These are phyloP conservation scores for Dactylellina sp. DNA, from an alignment of 2,329 filamentous ascomycete genomes.

Conservation along the genomic window DNA sequence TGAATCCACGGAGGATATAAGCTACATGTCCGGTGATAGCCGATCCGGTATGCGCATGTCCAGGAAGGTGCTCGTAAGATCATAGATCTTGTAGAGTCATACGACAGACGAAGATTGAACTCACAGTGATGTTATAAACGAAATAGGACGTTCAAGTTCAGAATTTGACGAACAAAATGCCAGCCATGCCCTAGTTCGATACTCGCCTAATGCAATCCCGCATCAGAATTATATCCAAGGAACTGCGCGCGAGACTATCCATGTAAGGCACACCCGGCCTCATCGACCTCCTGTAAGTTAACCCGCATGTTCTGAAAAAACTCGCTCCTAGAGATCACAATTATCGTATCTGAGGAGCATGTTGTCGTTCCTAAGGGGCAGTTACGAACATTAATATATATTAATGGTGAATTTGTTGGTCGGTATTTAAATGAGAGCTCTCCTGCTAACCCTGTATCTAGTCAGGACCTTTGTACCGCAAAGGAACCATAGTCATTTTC, in stretches of 20 bases:
- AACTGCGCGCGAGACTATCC: not conserved
- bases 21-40: not conserved
- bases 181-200: not conserved
- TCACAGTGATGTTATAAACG: no score
- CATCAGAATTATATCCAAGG: not conserved
- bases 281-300: constrained; percentile 1
- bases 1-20: not conserved
- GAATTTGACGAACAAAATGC: not conserved
- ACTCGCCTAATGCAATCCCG: not conserved
- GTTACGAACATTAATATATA: no score
- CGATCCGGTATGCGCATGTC: not conserved
- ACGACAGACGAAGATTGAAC: not conserved
- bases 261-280: not conserved
- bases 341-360: no score
- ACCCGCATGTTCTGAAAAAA: not conserved
- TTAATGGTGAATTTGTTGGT: no score
- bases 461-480: constrained; percentile 3
- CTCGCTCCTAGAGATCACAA: not conserved
- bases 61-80: not conserved
- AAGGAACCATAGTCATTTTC: not conserved
- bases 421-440: no score
- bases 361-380: no score
- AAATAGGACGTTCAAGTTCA: not conserved
- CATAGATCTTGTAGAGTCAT: no score
- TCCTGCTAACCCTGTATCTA: not conserved